A percentile compares a stretch with the other conserved stretches of the same genome.
phyloP scores from a whole-genome alignment of 148 eudicot genomes.

The Suaeda aralocaspica region DNA sequence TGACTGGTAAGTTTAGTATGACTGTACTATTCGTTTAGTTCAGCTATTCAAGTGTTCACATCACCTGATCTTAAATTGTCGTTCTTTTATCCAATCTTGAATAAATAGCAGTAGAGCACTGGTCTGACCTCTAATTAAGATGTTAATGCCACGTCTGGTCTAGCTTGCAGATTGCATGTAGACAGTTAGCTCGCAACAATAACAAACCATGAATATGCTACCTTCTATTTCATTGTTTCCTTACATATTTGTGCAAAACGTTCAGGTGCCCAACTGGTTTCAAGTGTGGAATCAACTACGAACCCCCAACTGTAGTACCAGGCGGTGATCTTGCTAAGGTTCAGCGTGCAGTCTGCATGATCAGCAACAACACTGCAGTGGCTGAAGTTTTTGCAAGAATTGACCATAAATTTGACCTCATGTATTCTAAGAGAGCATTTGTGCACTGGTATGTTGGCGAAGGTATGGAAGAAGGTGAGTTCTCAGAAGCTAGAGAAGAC shows the following conservation, averaged over 20 bases:
- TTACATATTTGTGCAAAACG: too few species aligned
- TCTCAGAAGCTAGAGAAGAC: conserved; percentile 37
- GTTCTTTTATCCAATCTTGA: background rate
- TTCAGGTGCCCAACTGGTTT: conserved; percentile 38
- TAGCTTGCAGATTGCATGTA: too few species aligned
- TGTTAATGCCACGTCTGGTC: too few species aligned
- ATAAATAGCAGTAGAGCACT: too few species aligned
- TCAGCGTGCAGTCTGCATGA: conserved; percentile 38
- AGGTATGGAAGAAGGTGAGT: conserved; percentile 44
- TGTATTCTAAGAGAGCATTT: conserved; percentile 38
- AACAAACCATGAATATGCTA: background rate
- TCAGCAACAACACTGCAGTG: conserved; percentile 38
- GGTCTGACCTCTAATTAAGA: background rate
- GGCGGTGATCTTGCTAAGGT: conserved; percentile 41
- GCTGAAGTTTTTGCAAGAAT: conserved; percentile 37
- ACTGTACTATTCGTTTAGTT: background rate
- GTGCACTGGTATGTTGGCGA: conserved; percentile 42
- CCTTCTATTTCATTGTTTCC: too few species aligned
- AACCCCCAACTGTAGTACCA: conserved; percentile 37
- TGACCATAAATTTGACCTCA: conserved; percentile 36
- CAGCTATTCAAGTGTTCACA: background rate
- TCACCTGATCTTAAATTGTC: background rate
- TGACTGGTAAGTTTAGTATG: conserved; percentile 30
- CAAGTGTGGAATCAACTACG: conserved; percentile 39
- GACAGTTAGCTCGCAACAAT: background rate